Evolutionary conservation across 345 rosid species (phyloP), one percentile per base, ranked within the genome.

Genomic region (Rubroshorea leprosula): DNA sequence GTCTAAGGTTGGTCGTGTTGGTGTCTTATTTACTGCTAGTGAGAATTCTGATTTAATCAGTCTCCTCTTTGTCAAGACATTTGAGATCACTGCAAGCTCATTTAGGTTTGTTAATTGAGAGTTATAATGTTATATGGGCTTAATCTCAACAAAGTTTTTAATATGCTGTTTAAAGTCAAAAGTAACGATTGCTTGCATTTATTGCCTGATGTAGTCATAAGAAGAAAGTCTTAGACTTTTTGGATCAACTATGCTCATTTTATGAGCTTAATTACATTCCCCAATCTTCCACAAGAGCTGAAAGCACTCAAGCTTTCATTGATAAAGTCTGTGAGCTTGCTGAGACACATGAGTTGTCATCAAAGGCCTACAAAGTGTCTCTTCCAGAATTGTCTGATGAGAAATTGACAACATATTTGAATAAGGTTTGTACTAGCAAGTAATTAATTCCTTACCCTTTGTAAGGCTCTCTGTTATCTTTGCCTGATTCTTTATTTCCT

Each of bases 261-360:
- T 87, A 85, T 49, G 92, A 93, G 91, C 80, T 63, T 51, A 76
- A 68, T 16, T 81, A 78, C 72, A 43, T 78, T 41, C 66, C 63
- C 60, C 61, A 60, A 72, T 76, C 97, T 74, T 66, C 94, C 59
- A 49, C 54, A 45, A 60, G 67, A 27, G 70, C 62, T 76, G 76
- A 75, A 71, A 75, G 75, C 63, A 52, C 76, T 60, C 78, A 80
- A 76, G 65, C 54, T 38, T 84, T 85, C 62, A 65, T 67, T 68
- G 79, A 79, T 60, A 85, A 80, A 72, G 84, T 85, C 55, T 77
- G 68, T 74, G 97, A 89, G 80, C 86, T 85, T 43, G 91, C 88
- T 59, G 87, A 78, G 75, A 84, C 77, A 73, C 82, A 83, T 74
- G 91, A 76, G 50, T 60, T 93, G 67, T 55, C 95, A 56, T 64